Percentiles rank a stretch among this genome's conserved stretches.
phyloP scores from a whole-genome alignment of 83 land plant genomes.

The Thuja plicata region DNA sequence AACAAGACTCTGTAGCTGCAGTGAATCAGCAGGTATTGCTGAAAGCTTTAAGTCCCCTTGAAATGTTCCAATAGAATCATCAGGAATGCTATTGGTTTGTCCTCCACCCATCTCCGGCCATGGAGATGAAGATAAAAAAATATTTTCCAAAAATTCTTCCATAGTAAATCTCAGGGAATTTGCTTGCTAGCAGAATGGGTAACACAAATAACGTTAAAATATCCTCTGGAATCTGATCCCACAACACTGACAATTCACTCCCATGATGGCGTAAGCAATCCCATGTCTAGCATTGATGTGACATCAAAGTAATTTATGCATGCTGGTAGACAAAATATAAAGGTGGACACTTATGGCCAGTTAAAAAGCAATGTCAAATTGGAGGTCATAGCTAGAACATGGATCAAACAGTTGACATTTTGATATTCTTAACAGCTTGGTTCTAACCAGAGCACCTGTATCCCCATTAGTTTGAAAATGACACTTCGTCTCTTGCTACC shows the following conservation, averaged over 20 bases:
- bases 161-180: constrained; percentile 7
- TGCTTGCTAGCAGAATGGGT: not conserved
- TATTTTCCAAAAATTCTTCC: constrained; percentile 22
- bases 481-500: not conserved
- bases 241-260: not conserved
- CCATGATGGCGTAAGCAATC: not conserved
- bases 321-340: not conserved
- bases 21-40: not conserved
- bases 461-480: not conserved
- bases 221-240: not conserved
- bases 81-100: constrained; percentile 13
- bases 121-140: constrained; percentile 18
- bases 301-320: not conserved
- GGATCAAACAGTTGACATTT: not conserved
- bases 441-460: not conserved
- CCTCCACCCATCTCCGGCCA: constrained; percentile 12
- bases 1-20: not conserved
- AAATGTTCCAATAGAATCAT: constrained; percentile 15
- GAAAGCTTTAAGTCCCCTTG: constrained; percentile 9
- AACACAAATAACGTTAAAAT: not conserved
- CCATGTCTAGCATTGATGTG: not conserved
- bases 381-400: not conserved
- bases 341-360: not conserved
- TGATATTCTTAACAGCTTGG: not conserved
- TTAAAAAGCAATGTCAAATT: not conserved